phyloP scores from a whole-genome alignment of 2,329 filamentous ascomycete species.

The Fusarium phyllophilum region DNA sequence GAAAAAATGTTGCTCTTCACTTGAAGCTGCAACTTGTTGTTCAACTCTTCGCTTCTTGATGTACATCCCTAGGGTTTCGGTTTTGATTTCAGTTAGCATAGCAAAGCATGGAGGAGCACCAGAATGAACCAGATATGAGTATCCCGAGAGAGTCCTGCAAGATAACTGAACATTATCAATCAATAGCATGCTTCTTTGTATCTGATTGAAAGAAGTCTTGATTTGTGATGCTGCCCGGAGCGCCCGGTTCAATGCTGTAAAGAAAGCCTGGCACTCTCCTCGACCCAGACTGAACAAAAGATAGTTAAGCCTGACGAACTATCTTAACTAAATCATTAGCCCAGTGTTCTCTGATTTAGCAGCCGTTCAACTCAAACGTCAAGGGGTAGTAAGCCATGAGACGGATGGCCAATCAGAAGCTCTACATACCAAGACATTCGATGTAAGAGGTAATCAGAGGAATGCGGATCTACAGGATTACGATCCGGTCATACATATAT shows the following conservation, averaged over 20 bases:
- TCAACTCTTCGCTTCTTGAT: constrained; percentile 19
- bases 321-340: not conserved
- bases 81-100: constrained; percentile 2
- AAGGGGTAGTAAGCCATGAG: not conserved
- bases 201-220: not conserved
- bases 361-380: not conserved
- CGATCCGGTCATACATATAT: constrained; percentile 2
- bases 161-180: not conserved
- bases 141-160: not conserved
- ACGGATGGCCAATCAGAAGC: constrained; percentile 19
- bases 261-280: not conserved
- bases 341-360: not conserved
- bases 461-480: constrained; percentile 7
- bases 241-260: not conserved
- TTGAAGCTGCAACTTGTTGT: constrained; percentile 4
- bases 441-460: constrained; percentile 26
- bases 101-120: not conserved
- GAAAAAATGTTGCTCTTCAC: not conserved
- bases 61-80: constrained; percentile 15
- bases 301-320: not conserved
- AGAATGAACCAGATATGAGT: not conserved
- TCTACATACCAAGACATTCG: not conserved
- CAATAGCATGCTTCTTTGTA: not conserved
- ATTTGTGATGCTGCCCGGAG: not conserved
- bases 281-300: not conserved